These are phyloP conservation scores for Plasmodium gonderi DNA, from an alignment of 169 alveolate species.

Conservation along the genomic window DNA sequence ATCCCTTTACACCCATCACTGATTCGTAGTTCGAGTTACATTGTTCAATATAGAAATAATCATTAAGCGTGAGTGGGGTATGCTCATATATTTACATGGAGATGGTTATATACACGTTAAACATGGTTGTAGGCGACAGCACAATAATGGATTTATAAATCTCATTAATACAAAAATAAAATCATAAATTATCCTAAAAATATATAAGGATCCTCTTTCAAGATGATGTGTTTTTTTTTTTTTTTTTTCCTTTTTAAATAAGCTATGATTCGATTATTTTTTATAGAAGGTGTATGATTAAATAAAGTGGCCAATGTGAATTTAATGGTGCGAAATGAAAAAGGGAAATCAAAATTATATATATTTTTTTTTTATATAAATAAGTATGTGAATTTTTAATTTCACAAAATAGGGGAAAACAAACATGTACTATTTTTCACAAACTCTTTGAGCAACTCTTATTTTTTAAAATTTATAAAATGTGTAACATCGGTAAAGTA, in stretches of 20 bases:
- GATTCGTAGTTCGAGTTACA: neutral
- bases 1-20: neutral
- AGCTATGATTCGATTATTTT: no score
- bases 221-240: no score
- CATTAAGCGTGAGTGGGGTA: neutral
- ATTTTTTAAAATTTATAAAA: neutral
- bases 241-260: no score
- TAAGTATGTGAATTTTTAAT: constrained; percentile 4
- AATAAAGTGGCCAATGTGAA: neutral
- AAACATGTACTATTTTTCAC: neutral
- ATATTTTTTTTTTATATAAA: neutral
- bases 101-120: neutral
- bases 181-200: neutral
- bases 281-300: neutral
- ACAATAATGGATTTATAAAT: neutral
- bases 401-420: constrained; percentile 7
- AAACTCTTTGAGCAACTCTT: neutral
- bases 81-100: neutral
- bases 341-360: neutral
- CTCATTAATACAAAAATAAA: neutral
- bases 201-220: no score
- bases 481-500: no score
- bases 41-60: neutral
- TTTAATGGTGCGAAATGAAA: neutral
- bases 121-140: neutral